phyloP scores from a whole-genome alignment of 164 flowering plant genomes.

The Aristolochia fimbriata region DNA sequence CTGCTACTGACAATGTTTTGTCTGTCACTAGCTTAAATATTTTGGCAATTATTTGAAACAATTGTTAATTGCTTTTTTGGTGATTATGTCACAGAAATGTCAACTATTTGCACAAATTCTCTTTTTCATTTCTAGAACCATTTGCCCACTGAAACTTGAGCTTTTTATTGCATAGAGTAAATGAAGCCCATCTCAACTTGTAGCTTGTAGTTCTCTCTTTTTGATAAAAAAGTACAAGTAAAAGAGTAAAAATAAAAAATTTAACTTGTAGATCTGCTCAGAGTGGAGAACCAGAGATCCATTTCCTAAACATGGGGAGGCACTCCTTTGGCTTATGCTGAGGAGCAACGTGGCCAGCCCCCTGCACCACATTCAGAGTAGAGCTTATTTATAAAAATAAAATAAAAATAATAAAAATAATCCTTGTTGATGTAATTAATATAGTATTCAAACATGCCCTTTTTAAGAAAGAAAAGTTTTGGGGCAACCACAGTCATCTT shows the following conservation, averaged over 20 bases:
- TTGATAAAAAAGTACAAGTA: too few species aligned
- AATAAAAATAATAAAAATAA: background rate
- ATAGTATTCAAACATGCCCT: background rate
- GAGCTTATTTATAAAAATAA: background rate
- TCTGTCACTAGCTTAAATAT: too few species aligned
- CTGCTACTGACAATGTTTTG: too few species aligned
- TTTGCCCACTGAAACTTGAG: background rate
- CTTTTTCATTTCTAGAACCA: background rate
- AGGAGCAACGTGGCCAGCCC: constrained; percentile 12
- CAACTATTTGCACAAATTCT: too few species aligned
- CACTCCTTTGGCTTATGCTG: constrained; percentile 8
- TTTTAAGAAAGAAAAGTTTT: background rate
- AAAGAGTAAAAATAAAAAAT: too few species aligned
- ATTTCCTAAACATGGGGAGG: constrained; percentile 3
- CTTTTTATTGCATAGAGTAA: background rate
- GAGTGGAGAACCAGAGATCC: constrained; percentile 1
- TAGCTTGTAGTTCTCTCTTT: too few species aligned
- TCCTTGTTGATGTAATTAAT: background rate
- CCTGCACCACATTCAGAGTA: constrained; percentile 1
- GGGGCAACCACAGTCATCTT: background rate
- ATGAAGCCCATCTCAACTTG: background rate
- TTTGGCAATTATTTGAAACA: too few species aligned
- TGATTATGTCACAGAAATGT: too few species aligned
- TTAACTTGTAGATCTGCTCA: background rate
- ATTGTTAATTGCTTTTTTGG: too few species aligned